Conservation (phyloP, 1,139 yeast species). For the Debaryomyces psychrophilus region DNA sequence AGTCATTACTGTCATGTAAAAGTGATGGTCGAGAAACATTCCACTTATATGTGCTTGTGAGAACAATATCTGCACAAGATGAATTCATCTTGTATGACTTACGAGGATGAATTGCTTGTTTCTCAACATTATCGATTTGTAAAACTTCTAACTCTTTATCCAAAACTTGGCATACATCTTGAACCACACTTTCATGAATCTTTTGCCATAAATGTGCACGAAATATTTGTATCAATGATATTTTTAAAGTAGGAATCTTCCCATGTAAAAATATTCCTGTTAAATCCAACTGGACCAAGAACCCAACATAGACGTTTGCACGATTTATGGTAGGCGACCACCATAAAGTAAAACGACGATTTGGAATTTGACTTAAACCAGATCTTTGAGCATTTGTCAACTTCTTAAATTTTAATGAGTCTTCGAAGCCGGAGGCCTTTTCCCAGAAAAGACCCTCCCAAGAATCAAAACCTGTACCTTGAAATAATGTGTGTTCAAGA, state of each 20-base stretch:
- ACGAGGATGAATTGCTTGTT: constrained; percentile 94
- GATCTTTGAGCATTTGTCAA: constrained; percentile 97
- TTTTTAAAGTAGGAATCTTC: constrained; percentile 94
- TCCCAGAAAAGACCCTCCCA: constrained; percentile 99
- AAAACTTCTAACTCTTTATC: constrained; percentile 86
- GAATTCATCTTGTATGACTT: constrained; percentile 97
- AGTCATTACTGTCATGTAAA: constrained; percentile 63
- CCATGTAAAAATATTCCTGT: constrained; percentile 98
- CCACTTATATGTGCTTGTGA: constrained; percentile 82
- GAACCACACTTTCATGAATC: constrained; percentile 93
- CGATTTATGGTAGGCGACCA: constrained; percentile 99
- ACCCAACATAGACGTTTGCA: constrained; percentile 97
- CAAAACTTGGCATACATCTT: constrained; percentile 88
- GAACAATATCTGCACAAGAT: constrained; percentile 86
- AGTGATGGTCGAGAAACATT: constrained; percentile 81
- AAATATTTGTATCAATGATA: constrained; percentile 92
- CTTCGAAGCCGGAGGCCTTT: constrained; percentile 95
- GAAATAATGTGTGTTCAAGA: constrained; percentile 90
- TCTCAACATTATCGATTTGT: constrained; percentile 83
- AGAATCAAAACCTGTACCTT: constrained; percentile 95
- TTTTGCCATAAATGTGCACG: constrained; percentile 99
- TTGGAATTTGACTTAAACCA: constrained; percentile 96
- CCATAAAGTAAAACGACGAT: constrained; percentile 96
- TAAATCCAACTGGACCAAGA: constrained; percentile 90
- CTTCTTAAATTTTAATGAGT: constrained; percentile 89